Base-by-base conservation (phyloP, 2,329 filamentous ascomycete species). In the Diaporthe amygdali region DNA sequence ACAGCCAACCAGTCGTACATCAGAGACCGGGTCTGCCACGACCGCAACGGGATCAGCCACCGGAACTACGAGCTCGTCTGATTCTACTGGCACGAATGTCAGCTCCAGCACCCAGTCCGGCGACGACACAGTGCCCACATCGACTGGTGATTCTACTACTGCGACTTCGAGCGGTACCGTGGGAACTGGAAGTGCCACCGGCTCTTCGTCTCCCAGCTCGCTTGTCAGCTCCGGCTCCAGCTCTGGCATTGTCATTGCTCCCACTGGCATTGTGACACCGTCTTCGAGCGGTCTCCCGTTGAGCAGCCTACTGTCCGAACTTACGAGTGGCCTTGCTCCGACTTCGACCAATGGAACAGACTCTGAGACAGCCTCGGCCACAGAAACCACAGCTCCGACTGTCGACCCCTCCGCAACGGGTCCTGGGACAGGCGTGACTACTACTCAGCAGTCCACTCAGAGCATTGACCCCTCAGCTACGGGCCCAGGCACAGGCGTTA, bases 211-310 rank as follows among this genome's bases (percentile, higher is more conserved):
- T 12, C 27, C 68, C n/a, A 68, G 46, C 55, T 56, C 61, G 7
- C 14, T 15, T 27, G 32, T 30, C 46, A 55, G n/a, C 27, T 66
- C 68, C 10, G 37, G 9, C 20, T 34, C 73, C 61, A 70, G 76
- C 37, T 74, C 77, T 3, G 72, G 72, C 22, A 78, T 81, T 66
- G 72, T 80, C 6, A 67, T 81, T 15, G 79, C 76, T 14, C 78
- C 79, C 25, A 81, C 77, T 9, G 80, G 79, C 32, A 75, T 79
- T 30, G 79, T 80, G 25, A 79, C 78, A 39, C 66, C 71, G 22
- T 55, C 69, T 10, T 51, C 72, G 20, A 39, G 37, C 20, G 61
- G 64, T 32, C 64, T 37, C 64, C 34, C 66, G 20, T 55, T 77
- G 20, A 75, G 75, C 72, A 74, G 72, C 37, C 52, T 76, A 34